Evolutionary conservation across 768 basidiomycete genomes (phyloP).

Genomic region (Boletus coccyginus): DNA sequence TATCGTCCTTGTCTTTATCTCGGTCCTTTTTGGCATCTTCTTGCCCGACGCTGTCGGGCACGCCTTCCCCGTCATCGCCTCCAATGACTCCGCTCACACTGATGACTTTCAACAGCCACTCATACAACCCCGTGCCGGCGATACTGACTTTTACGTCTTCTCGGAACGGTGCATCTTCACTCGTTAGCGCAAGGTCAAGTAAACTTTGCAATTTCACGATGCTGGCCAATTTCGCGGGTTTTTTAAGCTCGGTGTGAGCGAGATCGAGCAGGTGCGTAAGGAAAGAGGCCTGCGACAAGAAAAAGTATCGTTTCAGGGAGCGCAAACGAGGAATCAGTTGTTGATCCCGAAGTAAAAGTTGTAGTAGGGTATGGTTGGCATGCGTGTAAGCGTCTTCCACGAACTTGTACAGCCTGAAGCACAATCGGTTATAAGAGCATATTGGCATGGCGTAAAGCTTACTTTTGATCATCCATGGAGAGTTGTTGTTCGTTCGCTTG

Average conservation of each 20-base stretch:
- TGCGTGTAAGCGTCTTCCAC: constrained; percentile 92
- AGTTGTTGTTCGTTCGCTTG: constrained; percentile 50
- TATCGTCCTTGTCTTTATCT: constrained; percentile 67
- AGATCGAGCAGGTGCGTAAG: constrained; percentile 93
- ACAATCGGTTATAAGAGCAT: constrained; percentile 3
- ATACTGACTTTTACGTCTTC: constrained; percentile 91
- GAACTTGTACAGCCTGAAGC: constrained; percentile 77
- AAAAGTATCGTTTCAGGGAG: constrained; percentile 95
- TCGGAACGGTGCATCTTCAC: constrained; percentile 70
- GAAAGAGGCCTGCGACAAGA: constrained; percentile 94
- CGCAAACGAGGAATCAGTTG: constrained; percentile 89
- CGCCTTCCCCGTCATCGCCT: constrained; percentile 54
- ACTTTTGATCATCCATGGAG: constrained; percentile 88
- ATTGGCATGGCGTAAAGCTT: neutral
- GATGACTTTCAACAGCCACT: constrained; percentile 90
- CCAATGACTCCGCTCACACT: constrained; percentile 75
- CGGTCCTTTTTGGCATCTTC: constrained; percentile 57
- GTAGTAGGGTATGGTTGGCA: constrained; percentile 87
- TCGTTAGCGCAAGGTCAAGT: constrained; percentile 83
- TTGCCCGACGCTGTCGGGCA: constrained; percentile 37
- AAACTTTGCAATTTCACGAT: constrained; percentile 91
- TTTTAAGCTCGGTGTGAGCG: constrained; percentile 78
- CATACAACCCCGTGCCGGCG: constrained; percentile 82
- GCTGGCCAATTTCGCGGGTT: constrained; percentile 78
- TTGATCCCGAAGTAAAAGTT: constrained; percentile 85